Conservation (phyloP, 768 basidiomycete species). For the Mycena crocata region DNA sequence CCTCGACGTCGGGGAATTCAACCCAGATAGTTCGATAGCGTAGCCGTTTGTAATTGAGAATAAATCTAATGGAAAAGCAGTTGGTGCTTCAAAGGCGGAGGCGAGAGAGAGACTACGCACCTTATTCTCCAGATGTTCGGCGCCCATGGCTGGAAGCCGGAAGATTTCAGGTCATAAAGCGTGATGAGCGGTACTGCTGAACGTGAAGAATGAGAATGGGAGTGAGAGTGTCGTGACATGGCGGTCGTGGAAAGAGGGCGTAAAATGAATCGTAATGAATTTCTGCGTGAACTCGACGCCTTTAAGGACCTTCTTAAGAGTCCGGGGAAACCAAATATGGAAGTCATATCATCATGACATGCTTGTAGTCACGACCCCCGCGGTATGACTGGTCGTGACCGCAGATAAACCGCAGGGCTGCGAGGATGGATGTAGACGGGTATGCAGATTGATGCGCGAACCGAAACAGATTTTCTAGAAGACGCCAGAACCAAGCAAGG, state of each 20-base stretch:
- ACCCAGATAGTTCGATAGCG: constrained; percentile 78
- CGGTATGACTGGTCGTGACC: constrained; percentile 27
- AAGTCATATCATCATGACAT: constrained; percentile 25
- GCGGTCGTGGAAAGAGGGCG: constrained; percentile 7
- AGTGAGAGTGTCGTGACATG: constrained; percentile 35
- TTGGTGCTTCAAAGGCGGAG: no score
- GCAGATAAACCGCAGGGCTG: background rate
- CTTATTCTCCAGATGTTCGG: constrained; percentile 59
- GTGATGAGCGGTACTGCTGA: constrained; percentile 28
- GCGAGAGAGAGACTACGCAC: constrained; percentile 53
- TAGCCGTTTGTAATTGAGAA: constrained; percentile 80
- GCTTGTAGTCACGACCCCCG: constrained; percentile 10
- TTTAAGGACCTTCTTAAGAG: constrained; percentile 8
- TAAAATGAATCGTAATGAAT: constrained; percentile 8
- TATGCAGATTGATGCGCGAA: no score
- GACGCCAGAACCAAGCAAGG: no score
- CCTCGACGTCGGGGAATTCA: constrained; percentile 76
- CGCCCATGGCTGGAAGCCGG: constrained; percentile 32
- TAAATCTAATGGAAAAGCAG: constrained; percentile 6
- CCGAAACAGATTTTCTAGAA: no score
- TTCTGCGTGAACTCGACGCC: background rate
- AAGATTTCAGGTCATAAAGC: constrained; percentile 33
- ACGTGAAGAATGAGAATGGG: constrained; percentile 27
- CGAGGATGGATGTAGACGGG: background rate
- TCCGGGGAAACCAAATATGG: constrained; percentile 16